phyloP scores from a whole-genome alignment of 2,329 filamentous ascomycete species.

The Aureobasidium pullulans region DNA sequence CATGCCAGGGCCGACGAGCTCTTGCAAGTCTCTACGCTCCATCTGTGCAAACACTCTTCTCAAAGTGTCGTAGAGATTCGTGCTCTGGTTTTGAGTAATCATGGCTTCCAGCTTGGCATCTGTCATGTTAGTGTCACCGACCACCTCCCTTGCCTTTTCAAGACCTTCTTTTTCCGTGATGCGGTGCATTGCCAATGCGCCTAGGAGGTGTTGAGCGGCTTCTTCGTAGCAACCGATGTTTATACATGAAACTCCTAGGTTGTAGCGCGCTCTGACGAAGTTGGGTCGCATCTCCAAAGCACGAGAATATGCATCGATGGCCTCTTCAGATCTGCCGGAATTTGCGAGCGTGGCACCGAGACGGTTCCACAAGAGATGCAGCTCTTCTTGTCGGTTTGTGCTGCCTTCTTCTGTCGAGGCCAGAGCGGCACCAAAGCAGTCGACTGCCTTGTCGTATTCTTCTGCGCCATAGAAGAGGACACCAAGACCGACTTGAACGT shows the following conservation, averaged over 20 bases:
- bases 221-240: constrained; percentile 94
- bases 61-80: constrained; percentile 91
- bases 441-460: constrained; percentile 96
- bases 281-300: constrained; percentile 86
- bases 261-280: constrained; percentile 94
- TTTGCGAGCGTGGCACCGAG: constrained; percentile 94
- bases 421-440: constrained; percentile 92
- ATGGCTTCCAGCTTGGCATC: constrained; percentile 78
- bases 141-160: constrained; percentile 72
- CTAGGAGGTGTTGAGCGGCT: constrained; percentile 85
- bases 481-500: constrained; percentile 93
- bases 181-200: constrained; percentile 91
- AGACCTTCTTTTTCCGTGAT: constrained; percentile 80
- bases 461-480: constrained; percentile 97
- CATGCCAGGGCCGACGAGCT: constrained; percentile 81
- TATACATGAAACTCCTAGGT: constrained; percentile 92
- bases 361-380: constrained; percentile 95
- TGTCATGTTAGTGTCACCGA: constrained; percentile 43
- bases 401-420: constrained; percentile 76
- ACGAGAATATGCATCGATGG: constrained; percentile 92
- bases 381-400: constrained; percentile 74
- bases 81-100: constrained; percentile 92
- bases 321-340: constrained; percentile 86
- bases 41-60: constrained; percentile 94
- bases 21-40: constrained; percentile 78